Conservation (phyloP, 164 flowering plant species). For the Magnolia changhungtana region DNA sequence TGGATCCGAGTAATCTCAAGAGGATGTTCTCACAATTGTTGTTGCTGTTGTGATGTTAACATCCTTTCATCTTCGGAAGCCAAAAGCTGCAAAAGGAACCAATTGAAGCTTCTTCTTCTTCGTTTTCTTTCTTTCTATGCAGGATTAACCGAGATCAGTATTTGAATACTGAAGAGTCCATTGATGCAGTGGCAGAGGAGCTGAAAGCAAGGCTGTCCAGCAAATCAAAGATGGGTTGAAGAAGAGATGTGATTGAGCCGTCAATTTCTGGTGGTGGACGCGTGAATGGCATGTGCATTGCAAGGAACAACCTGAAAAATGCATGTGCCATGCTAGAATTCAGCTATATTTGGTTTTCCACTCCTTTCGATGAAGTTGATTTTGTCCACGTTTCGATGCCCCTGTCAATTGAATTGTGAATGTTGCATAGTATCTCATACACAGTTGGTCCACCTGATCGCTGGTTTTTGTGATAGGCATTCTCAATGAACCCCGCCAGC, state of each 20-base stretch:
- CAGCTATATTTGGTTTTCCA: no score
- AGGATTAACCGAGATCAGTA: constrained; percentile 63
- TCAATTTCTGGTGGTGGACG: background rate
- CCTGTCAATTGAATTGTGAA: no score
- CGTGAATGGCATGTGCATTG: background rate
- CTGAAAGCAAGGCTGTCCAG: constrained; percentile 57
- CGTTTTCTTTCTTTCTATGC: constrained; percentile 4
- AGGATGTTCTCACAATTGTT: constrained; percentile 8
- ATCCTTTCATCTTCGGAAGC: background rate
- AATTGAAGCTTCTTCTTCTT: background rate
- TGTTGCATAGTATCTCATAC: no score
- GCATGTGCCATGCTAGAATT: background rate
- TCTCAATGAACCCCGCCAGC: no score
- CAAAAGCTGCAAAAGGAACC: background rate
- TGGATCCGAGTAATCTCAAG: constrained; percentile 59
- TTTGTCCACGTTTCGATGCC: no score
- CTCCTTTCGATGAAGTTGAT: no score
- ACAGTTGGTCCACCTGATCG: no score
- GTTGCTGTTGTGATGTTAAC: background rate
- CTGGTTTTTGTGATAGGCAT: no score
- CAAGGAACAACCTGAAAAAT: background rate
- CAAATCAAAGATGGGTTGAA: constrained; percentile 20
- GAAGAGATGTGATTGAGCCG: background rate
- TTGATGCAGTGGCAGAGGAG: constrained; percentile 85
- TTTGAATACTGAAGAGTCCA: constrained; percentile 79